Percentiles rank a stretch among this genome's conserved stretches.
Evolutionary conservation across 192 early-diverging fungal genomes (phyloP).

Genomic region (Gamsiella multidivaricata): DNA sequence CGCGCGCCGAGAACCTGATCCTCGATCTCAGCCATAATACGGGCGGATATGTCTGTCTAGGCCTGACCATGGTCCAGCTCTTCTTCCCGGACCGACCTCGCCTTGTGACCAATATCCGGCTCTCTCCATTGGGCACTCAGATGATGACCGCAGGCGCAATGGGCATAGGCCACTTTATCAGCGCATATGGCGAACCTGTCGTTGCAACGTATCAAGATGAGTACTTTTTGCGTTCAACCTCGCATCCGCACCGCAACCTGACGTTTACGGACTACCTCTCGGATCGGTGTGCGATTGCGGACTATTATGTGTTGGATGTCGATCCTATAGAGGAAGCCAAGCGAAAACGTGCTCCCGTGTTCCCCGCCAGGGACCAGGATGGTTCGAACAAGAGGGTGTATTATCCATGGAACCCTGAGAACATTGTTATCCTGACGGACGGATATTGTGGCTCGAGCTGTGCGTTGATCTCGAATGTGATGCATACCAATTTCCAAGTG

Average conservation of each 20-base stretch:
- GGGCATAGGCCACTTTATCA: conserved; percentile 23
- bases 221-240: background rate
- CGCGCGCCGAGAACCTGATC: conserved; percentile 28
- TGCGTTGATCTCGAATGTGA: conserved; percentile 35
- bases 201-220: background rate
- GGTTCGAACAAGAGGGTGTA: background rate
- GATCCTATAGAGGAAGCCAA: conserved; percentile 17
- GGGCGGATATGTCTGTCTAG: conserved; percentile 31
- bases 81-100: conserved; percentile 35
- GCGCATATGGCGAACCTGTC: conserved; percentile 17
- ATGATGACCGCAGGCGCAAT: conserved; percentile 15
- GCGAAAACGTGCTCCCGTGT: background rate
- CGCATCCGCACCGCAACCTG: conserved; percentile 15
- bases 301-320: conserved; percentile 3
- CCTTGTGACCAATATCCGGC: conserved; percentile 25
- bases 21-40: conserved; percentile 36
- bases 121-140: conserved; percentile 13
- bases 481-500: conserved; percentile 28
- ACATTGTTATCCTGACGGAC: conserved; percentile 30
- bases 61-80: conserved; percentile 19
- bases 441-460: conserved; percentile 43
- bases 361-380: background rate
- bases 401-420: conserved; percentile 32
- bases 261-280: conserved; percentile 25
- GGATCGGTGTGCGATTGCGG: conserved; percentile 24